Percentiles rank a stretch among this genome's conserved stretches.
These are phyloP conservation scores for Kodamaea neixiangensis DNA, from an alignment of 805 yeast genomes.

Conservation along the genomic window DNA sequence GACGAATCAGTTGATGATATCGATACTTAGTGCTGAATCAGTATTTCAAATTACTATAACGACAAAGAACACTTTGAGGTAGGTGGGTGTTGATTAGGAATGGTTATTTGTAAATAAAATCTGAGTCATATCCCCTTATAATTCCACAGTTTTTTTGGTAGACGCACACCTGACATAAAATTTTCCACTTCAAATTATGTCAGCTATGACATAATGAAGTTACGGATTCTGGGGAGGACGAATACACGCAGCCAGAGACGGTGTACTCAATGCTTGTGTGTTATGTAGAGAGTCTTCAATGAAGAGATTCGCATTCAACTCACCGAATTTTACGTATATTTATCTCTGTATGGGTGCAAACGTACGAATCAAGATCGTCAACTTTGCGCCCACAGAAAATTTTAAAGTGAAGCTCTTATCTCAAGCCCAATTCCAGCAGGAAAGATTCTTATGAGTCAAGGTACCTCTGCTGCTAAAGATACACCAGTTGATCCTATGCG, in stretches of 20 bases:
- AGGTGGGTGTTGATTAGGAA: neutral
- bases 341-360: too few relatives aligned
- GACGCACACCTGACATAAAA: neutral
- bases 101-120: neutral
- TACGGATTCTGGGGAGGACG: neutral
- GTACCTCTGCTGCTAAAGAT: neutral
- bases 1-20: constrained; percentile 4
- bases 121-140: constrained; percentile 2
- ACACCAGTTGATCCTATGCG: constrained; percentile 8
- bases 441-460: constrained; percentile 6
- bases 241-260: too few relatives aligned
- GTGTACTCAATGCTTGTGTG: too few relatives aligned
- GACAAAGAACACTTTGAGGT: constrained; percentile 1
- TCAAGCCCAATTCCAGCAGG: neutral
- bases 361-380: neutral
- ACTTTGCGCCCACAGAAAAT: neutral
- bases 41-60: constrained; percentile 3
- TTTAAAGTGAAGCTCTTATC: neutral
- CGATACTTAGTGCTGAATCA: neutral
- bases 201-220: neutral
- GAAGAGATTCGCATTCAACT: neutral
- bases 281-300: too few relatives aligned
- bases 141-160: neutral
- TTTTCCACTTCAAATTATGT: neutral
- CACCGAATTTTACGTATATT: too few relatives aligned